A percentile compares a stretch with the other conserved stretches of the same genome.
These are phyloP conservation scores for Phaeosphaeria sp. DNA, from an alignment of 2,329 filamentous ascomycete species.

Conservation along the genomic window DNA sequence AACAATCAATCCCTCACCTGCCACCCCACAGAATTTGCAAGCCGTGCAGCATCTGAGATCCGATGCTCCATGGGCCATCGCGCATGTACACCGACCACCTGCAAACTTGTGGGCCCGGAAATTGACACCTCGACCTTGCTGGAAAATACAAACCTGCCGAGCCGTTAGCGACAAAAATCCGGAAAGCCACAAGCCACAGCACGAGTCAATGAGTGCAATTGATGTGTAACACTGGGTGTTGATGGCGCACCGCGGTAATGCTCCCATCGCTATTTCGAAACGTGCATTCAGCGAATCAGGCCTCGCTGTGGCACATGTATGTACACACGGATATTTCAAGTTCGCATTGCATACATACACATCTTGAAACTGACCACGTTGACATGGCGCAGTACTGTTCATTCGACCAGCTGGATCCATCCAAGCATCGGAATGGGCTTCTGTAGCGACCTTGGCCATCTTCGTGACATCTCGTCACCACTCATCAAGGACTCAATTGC, in stretches of 20 bases:
- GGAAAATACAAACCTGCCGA: slow-evolving; percentile 9
- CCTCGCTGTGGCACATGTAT: neutral
- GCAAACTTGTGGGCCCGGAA: slow-evolving; percentile 4
- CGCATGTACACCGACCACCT: neutral
- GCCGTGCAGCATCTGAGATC: slow-evolving; percentile 1
- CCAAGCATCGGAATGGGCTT: neutral
- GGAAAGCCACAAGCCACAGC: slow-evolving; percentile 13
- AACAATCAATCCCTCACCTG: slow-evolving; percentile 20
- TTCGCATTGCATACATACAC: neutral
- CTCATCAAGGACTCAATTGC: neutral
- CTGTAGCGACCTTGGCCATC: neutral
- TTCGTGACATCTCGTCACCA: neutral
- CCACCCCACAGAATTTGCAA: slow-evolving; percentile 3
- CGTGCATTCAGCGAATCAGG: neutral
- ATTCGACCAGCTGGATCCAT: neutral
- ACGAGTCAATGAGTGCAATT: neutral
- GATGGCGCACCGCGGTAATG: neutral
- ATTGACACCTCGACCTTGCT: neutral
- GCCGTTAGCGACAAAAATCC: slow-evolving; percentile 12
- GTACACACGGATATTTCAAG: neutral
- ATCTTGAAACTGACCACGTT: neutral
- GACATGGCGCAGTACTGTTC: neutral
- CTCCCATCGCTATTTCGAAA: neutral
- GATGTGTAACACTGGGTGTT: neutral
- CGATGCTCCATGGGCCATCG: neutral